Evolutionary conservation across 306 rosid genomes (phyloP), one percentile per base, ranked within the genome.

Genomic region (Medicago lupulina): DNA sequence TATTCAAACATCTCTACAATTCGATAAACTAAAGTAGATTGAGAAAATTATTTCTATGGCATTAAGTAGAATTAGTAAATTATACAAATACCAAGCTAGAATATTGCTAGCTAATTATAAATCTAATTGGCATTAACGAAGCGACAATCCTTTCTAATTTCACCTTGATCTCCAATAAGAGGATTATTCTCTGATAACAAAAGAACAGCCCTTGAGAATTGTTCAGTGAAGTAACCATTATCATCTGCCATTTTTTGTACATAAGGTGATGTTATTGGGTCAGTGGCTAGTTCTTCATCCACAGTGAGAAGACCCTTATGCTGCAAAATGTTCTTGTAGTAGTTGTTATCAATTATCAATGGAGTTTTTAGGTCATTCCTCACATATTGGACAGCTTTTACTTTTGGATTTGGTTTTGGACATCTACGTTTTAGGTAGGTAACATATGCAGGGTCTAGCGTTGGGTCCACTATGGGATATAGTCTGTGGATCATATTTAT

Each of bases 141-240:
- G 46, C 91, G 90, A 63, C 99, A 95, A 77, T 92, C 96, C 79
- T 88, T 88, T 73, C 99, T 80, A 19, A 96, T 81, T 62, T 96
- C 87, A 2, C 98, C 99, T 51, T 88, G 75, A 57, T 81, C 87
- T 0, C 78, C 87, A 0, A 83, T 80, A 5, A 95, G 86, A 12
- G 99, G 97, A 38, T 87, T 89, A 21, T 82, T 83, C 82, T 95
- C 92, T 0, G 99, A 95, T 8, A 95, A 43, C 71, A 89, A 44
- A 9, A 79, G 66, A 31, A 85, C 47, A 12, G 90, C 97, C 75
- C 88, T 83, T 0, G 97, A 78, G 65, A 96, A 89, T 39, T 96
- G 99, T 9, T 86, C 79, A 17, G 65, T 28, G 74, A 96, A 96
- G 67, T 92, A 96, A 0, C 7, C 67, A 8, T 81, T 92, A 19